These are phyloP conservation scores for Roridomyces roridus DNA, from an alignment of 768 basidiomycete species.

Conservation along the genomic window DNA sequence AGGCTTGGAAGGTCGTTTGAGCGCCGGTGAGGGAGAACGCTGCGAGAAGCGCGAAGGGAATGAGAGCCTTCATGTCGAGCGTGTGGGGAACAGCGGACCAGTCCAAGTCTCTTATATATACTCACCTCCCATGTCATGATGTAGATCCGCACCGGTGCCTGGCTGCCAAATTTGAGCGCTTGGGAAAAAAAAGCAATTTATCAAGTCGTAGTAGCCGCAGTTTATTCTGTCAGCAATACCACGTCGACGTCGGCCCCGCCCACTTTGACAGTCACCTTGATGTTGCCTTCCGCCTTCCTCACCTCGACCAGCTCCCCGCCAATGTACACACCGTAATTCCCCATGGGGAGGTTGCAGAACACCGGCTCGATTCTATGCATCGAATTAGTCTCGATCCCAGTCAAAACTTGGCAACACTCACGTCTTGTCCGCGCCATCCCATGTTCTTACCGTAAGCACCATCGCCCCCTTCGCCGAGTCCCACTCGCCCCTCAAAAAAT, in stretches of 20 bases:
- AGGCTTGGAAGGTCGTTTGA: slow-evolving; percentile 33
- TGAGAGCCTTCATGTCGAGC: too few relatives aligned
- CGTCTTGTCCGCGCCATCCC: slow-evolving; percentile 8
- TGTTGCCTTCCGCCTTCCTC: neutral
- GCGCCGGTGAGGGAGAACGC: too few relatives aligned
- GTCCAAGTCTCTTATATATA: too few relatives aligned
- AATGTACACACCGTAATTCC: slow-evolving; percentile 14
- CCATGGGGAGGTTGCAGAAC: slow-evolving; percentile 14
- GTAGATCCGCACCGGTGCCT: too few relatives aligned
- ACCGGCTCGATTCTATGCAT: slow-evolving; percentile 9
- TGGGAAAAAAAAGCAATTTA: too few relatives aligned
- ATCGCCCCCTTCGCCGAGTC: slow-evolving; percentile 14
- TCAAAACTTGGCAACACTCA: neutral
- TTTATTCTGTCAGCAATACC: slow-evolving; percentile 9
- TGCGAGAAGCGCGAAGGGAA: too few relatives aligned
- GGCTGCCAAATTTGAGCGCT: too few relatives aligned
- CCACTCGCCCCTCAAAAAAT: slow-evolving; percentile 14
- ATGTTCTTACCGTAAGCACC: slow-evolving; percentile 16
- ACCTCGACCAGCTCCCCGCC: neutral
- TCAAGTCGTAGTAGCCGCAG: neutral
- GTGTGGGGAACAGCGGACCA: too few relatives aligned
- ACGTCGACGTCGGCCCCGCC: slow-evolving; percentile 7
- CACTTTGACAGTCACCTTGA: neutral
- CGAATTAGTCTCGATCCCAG: neutral
- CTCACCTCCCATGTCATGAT: too few relatives aligned